phyloP scores from a whole-genome alignment of 1,139 yeast species.

The Starmera stellimalicola region DNA sequence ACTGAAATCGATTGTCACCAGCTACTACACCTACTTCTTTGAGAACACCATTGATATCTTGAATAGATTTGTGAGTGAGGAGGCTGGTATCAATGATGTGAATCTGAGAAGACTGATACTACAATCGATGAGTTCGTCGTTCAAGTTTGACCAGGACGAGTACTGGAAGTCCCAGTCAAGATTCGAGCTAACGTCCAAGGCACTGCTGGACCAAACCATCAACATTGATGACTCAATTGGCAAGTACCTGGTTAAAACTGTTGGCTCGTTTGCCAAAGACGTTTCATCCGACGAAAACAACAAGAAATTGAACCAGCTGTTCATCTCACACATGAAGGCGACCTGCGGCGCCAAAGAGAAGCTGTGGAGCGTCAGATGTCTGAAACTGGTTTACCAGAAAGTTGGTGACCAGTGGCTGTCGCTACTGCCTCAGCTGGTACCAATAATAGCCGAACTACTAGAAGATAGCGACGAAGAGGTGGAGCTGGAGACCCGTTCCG shows the following conservation, averaged over 20 bases:
- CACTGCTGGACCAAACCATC: conserved; percentile 56
- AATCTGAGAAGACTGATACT: conserved; percentile 64
- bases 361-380: conserved; percentile 74
- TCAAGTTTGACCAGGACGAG: conserved; percentile 85
- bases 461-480: conserved; percentile 95
- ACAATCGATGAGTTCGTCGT: conserved; percentile 65
- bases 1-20: conserved; percentile 78
- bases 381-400: conserved; percentile 77
- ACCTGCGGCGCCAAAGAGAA: conserved; percentile 46
- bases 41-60: conserved; percentile 60
- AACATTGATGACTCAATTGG: conserved; percentile 65
- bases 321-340: conserved; percentile 48
- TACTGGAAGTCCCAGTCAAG: conserved; percentile 89
- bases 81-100: conserved; percentile 28
- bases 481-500: conserved; percentile 83
- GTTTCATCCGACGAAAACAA: conserved; percentile 81
- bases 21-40: conserved; percentile 76
- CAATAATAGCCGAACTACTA: conserved; percentile 86
- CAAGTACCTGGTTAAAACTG: conserved; percentile 69
- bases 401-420: conserved; percentile 94
- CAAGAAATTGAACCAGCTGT: conserved; percentile 45
- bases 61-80: conserved; percentile 32
- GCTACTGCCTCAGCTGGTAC: conserved; percentile 88
- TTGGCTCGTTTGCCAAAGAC: conserved; percentile 62
- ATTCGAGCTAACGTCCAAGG: conserved; percentile 58